Percentiles rank a stretch among this genome's conserved stretches.
phyloP scores from a whole-genome alignment of 805 yeast species.

The Schwanniomyces vanrijiae region DNA sequence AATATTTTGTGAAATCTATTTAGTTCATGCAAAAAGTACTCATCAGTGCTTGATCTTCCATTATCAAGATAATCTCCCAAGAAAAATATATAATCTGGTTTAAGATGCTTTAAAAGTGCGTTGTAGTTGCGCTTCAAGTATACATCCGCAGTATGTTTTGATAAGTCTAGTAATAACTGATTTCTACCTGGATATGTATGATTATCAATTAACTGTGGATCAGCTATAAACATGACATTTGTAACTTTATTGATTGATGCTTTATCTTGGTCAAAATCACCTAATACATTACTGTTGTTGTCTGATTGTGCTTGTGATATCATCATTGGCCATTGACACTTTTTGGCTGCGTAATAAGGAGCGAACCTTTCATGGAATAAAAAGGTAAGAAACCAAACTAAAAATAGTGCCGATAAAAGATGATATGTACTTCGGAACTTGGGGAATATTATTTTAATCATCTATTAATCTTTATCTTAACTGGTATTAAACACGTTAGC shows the following conservation, averaged over 20 bases:
- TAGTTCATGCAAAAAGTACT: conserved; percentile 28
- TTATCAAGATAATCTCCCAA: conserved; percentile 45
- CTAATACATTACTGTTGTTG: not conserved
- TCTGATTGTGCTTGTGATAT: not conserved
- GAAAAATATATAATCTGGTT: conserved; percentile 39
- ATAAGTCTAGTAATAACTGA: conserved; percentile 25
- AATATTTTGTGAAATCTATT: conserved; percentile 35
- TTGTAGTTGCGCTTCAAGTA: conserved; percentile 39
- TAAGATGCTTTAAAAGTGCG: conserved; percentile 26
- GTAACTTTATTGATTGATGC: conserved; percentile 9
- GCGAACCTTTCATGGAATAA: conserved; percentile 31
- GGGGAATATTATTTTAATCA: conserved; percentile 12
- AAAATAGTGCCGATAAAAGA: conserved; percentile 19
- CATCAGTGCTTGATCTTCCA: conserved; percentile 33
- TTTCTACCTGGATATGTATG: conserved; percentile 46
- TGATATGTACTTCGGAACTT: conserved; percentile 29
- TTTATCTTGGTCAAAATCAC: conserved; percentile 8
- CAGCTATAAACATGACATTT: conserved; percentile 39
- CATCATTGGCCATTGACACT: conserved; percentile 39
- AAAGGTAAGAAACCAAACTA: conserved; percentile 31
- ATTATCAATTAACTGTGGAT: conserved; percentile 44
- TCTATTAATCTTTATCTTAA: conserved; percentile 1
- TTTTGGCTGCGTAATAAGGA: conserved; percentile 24
- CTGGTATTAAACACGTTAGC: too few species aligned
- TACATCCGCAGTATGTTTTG: conserved; percentile 42